Base-by-base conservation (phyloP, 2,329 filamentous ascomycete genomes). In the Aspergillus aculeatinus region DNA sequence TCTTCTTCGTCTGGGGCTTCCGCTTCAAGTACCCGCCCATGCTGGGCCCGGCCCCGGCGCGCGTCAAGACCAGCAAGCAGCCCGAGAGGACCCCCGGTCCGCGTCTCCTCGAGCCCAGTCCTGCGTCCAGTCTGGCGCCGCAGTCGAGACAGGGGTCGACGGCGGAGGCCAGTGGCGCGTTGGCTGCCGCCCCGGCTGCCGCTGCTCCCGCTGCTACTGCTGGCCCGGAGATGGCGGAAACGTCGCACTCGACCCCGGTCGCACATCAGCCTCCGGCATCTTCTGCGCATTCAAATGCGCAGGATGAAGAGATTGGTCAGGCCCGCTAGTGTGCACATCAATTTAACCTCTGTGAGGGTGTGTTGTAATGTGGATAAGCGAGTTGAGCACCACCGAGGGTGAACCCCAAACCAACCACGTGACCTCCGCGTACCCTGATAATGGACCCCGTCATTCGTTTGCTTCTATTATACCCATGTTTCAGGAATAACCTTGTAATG, bases 1-100 rank as follows among this genome's bases (percentile, higher is more conserved):
- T 73, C n/a, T 74, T 65, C 63, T 66, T 71, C 21, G 51, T 65
- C 19, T 71, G 71, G 68, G 72, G 72, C 0, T 74, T 74, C 63
- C 59, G 68, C 1, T 71, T 60, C 58, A 66, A 67, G 33, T 74
- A 74, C 58, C 72, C 71, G 25, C 55, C 63, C 5, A 65, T 55
- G 31, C 60, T 74, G 27, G 71, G 71, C 9, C 68, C 68, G 2
- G 67, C 70, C 0, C 71, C 71, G 21, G 58, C 64, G 0, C 59
- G 58, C 5, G 66, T 70, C 1, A 62, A 59, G 59, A 57, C 55
- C 6, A 67, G 62, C 44, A 71, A 70, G 55, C 57, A 61, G 29
- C 69, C 69, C 1, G 60, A 60, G 4, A 65, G 59, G 19, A 57
- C 66, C 47, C 58, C 64, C 6, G 65, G 69, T 56, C 57, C 76